A percentile compares a stretch with the other conserved stretches of the same genome.
phyloP scores from a whole-genome alignment of 345 rosid species.

The Syzygium aromaticum region DNA sequence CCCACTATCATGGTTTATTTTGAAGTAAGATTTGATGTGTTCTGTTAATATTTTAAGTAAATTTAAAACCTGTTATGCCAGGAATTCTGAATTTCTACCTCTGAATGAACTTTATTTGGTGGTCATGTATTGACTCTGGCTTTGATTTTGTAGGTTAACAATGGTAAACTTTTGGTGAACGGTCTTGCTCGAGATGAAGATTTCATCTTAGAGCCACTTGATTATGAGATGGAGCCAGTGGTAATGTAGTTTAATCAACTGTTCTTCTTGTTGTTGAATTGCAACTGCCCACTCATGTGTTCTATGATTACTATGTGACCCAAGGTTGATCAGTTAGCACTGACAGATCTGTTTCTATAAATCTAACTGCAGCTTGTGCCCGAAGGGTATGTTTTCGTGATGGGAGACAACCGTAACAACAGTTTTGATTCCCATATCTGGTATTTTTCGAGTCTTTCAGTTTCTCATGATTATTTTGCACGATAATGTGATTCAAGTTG shows the following conservation, averaged over 20 bases:
- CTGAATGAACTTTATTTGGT: neutral
- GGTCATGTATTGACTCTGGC: neutral
- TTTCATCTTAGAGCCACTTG: constrained; percentile 62
- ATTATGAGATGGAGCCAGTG: constrained; percentile 66
- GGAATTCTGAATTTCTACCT: neutral
- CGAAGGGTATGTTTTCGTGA: constrained; percentile 72
- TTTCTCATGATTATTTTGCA: neutral
- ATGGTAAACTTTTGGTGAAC: constrained; percentile 69
- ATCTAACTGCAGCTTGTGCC: constrained; percentile 56
- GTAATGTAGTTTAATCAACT: constrained; percentile 17
- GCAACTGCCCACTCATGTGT: neutral
- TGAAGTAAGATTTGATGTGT: neutral
- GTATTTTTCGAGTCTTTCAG: constrained; percentile 23
- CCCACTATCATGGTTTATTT: constrained; percentile 1
- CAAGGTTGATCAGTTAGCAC: neutral
- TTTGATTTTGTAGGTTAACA: constrained; percentile 39
- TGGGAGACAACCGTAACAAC: constrained; percentile 94
- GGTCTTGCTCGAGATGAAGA: constrained; percentile 53
- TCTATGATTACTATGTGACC: neutral
- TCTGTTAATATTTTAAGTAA: neutral
- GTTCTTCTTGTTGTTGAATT: neutral
- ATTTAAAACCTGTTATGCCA: neutral
- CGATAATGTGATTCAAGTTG: neutral
- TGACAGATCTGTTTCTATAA: neutral
- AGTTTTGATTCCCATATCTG: constrained; percentile 90